Conservation (phyloP, 2,329 filamentous ascomycete genomes). For the Penicillium sp. region DNA sequence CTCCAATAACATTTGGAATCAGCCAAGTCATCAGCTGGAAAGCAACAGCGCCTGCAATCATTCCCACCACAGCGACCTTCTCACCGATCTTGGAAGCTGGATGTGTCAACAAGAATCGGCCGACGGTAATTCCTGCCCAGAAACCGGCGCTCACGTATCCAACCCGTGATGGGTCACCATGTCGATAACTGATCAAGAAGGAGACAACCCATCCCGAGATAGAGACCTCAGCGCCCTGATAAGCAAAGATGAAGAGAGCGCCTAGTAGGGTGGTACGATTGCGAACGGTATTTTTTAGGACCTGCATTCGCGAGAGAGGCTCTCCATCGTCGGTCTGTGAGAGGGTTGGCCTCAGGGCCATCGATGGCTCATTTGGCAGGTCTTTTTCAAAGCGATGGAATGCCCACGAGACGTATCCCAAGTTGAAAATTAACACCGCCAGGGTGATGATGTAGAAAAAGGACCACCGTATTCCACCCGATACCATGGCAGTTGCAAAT, state of each 20-base stretch:
- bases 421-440: slow-evolving; percentile 57
- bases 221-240: slow-evolving; percentile 81
- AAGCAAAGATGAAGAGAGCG: slow-evolving; percentile 80
- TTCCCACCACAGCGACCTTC: slow-evolving; percentile 65
- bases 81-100: slow-evolving; percentile 70
- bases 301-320: slow-evolving; percentile 27
- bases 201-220: slow-evolving; percentile 87
- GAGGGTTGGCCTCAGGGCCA: slow-evolving; percentile 45
- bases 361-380: slow-evolving; percentile 43
- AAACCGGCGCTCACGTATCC: slow-evolving; percentile 77
- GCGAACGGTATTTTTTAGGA: slow-evolving; percentile 52
- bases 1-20: slow-evolving; percentile 71
- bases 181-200: slow-evolving; percentile 72
- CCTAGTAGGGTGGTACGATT: slow-evolving; percentile 68
- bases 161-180: slow-evolving; percentile 68
- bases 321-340: slow-evolving; percentile 30
- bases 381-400: slow-evolving; percentile 73
- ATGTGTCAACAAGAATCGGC: slow-evolving; percentile 70
- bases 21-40: slow-evolving; percentile 80
- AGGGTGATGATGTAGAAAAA: slow-evolving; percentile 72
- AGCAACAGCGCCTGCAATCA: slow-evolving; percentile 61
- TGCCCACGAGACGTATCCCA: slow-evolving; percentile 63
- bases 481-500: slow-evolving; percentile 72
- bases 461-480: slow-evolving; percentile 63
- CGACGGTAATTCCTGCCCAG: slow-evolving; percentile 72